phyloP scores from a whole-genome alignment of 2,329 filamentous ascomycete genomes.

The Sphaceloma murrayae region DNA sequence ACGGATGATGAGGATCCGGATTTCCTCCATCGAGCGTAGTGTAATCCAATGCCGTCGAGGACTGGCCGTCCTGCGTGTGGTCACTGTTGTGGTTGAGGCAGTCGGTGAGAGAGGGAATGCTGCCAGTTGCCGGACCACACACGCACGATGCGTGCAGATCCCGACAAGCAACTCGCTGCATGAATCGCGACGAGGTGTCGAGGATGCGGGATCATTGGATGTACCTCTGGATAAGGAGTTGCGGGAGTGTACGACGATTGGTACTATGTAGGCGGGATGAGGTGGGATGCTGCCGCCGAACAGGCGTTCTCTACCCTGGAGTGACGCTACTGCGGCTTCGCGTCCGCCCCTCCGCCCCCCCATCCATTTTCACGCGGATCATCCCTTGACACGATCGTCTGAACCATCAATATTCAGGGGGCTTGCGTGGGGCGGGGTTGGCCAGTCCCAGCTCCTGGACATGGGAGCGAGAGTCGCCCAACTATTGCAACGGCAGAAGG shows the following conservation, averaged over 20 bases:
- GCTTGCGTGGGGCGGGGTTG: constrained; percentile 1
- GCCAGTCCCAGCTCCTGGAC: background rate
- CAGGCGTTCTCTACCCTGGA: no score
- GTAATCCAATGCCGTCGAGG: no score
- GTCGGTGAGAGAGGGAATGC: background rate
- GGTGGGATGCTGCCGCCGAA: constrained; percentile 5
- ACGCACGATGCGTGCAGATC: constrained; percentile 4
- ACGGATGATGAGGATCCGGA: constrained; percentile 2
- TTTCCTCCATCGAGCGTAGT: constrained; percentile 6
- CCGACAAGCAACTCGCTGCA: background rate
- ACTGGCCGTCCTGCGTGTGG: background rate
- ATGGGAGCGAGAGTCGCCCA: background rate
- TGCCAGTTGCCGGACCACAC: constrained; percentile 7
- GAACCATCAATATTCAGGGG: no score
- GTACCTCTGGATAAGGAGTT: background rate
- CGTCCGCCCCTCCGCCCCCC: background rate
- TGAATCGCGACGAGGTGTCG: constrained; percentile 12
- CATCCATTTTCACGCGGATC: no score
- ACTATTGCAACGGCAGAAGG: constrained; percentile 1
- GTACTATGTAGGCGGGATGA: no score
- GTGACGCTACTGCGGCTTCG: no score
- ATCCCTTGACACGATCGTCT: no score
- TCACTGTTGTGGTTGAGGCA: background rate
- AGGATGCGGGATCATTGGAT: constrained; percentile 6
- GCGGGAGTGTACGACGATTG: no score